Base-by-base conservation (phyloP, 345 rosid species). In the Ricinus communis region DNA sequence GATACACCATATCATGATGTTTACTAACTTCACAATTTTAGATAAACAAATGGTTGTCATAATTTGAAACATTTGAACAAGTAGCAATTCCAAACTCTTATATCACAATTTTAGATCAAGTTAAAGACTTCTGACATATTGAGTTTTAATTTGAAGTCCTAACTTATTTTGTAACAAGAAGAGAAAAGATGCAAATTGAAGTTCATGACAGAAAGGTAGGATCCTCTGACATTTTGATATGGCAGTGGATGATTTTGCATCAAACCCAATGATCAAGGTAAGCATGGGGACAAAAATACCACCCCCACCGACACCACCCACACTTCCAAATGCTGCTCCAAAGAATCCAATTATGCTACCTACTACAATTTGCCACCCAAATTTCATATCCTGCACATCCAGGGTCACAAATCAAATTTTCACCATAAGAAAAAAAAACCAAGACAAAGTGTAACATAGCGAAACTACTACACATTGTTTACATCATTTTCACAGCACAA, bases 241-340 rank as follows among this genome's bases (percentile, higher is more conserved):
- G 18, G 88, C 86, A 5, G 84, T 79, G 3, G 88, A 78, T 16
- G 88, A 80, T 66, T 85, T 85, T 28, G 85, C 66, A 56, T 85
- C 86, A 40, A 85, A 85, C 2, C 88, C 86, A n/a, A 82, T 71
- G 22, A 82, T 76, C 16, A 85, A 67, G 14, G 80, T 68, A 28
- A 85, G 88, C 88, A 81, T 82, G 54, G 88, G 88, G 70, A 85
- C 80, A 65, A 76, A 85, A 70, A 82, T 84, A 59, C 86, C 88
- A 11, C 86, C 88, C 3, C 86, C 88, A 30, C 88, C 88, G 7
- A 81, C 86, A 27, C 88, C 88, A 49, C 88, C 88, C 5, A 82
- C 86, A 27, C 86, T 85, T 15, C 88, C 88, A 77, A 74, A 76
- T 0, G 88, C 88, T 49, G 88, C 86, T 70, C 86, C 86, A 13